A percentile compares a stretch with the other conserved stretches of the same genome.
These are phyloP conservation scores for Fusarium continuum DNA, from an alignment of 2,329 filamentous ascomycete species.

Conservation along the genomic window DNA sequence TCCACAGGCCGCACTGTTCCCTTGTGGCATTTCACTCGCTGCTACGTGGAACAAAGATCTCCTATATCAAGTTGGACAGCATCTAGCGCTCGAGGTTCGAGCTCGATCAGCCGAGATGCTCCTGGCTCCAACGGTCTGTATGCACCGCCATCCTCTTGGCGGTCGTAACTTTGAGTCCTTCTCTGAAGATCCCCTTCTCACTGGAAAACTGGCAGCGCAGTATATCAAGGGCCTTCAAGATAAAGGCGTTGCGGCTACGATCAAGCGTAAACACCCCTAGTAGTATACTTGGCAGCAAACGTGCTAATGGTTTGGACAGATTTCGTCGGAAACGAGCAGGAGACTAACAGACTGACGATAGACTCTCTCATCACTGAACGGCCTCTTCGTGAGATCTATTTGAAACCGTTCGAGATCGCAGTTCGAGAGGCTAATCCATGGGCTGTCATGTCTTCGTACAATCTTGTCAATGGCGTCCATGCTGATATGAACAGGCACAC, in stretches of 20 bases:
- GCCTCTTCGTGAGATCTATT: conserved; percentile 73
- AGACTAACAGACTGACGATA: conserved; percentile 65
- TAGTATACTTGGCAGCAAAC: fast-evolving
- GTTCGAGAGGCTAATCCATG: conserved; percentile 74
- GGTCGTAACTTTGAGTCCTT: conserved; percentile 89
- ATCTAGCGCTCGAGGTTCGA: conserved; percentile 76
- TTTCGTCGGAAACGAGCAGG: conserved; percentile 78
- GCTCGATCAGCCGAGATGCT: conserved; percentile 79
- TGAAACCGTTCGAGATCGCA: conserved; percentile 79
- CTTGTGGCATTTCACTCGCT: conserved; percentile 80
- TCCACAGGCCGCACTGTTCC: conserved; percentile 75
- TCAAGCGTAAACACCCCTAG: conserved; percentile 68
- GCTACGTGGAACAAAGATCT: conserved; percentile 81
- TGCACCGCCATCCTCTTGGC: conserved; percentile 84
- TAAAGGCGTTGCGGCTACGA: conserved; percentile 76
- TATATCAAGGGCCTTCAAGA: conserved; percentile 79
- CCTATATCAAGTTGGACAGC: conserved; percentile 73
- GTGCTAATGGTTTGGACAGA: conserved; percentile 48
- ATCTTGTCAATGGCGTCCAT: conserved; percentile 71
- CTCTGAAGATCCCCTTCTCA: conserved; percentile 82
- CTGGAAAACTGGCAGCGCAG: conserved; percentile 75
- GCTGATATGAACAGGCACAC: conserved; percentile 62
- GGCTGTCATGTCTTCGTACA: conserved; percentile 76
- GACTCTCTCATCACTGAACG: conserved; percentile 72
- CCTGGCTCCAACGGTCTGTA: conserved; percentile 80